Evolutionary conservation across 1,284 basidiomycete genomes (phyloP).

Genomic region (Singerocomus inundabilis): DNA sequence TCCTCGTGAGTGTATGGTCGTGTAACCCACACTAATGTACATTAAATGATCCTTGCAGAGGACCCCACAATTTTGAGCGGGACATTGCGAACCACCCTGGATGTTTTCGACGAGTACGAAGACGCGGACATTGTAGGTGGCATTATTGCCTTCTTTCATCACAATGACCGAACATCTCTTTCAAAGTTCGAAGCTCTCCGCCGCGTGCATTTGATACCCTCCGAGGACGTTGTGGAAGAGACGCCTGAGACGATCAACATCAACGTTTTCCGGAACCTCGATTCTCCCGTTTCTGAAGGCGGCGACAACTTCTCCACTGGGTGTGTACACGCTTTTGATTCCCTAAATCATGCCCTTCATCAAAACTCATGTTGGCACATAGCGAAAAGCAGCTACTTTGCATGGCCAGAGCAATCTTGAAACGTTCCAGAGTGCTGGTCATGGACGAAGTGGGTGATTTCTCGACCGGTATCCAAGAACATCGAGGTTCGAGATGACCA

Average conservation of each 20-base stretch:
- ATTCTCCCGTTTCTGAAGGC: constrained; percentile 81
- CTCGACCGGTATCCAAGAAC: not conserved
- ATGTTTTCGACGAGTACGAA: constrained; percentile 87
- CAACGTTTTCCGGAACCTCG: constrained; percentile 86
- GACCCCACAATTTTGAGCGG: constrained; percentile 90
- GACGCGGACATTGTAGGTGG: constrained; percentile 77
- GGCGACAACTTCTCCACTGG: constrained; percentile 95
- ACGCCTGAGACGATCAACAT: constrained; percentile 56
- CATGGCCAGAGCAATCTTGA: constrained; percentile 64
- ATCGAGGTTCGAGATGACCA: not conserved
- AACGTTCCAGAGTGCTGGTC: constrained; percentile 54
- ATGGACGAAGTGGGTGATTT: constrained; percentile 51
- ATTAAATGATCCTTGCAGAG: constrained; percentile 44
- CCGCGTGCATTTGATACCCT: constrained; percentile 82
- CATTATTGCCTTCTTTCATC: not conserved
- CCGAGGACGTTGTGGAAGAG: constrained; percentile 48
- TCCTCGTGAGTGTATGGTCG: constrained; percentile 58
- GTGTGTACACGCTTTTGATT: constrained; percentile 37
- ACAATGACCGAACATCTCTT: constrained; percentile 7
- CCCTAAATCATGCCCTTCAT: not conserved
- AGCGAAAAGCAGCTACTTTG: constrained; percentile 64
- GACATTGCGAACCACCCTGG: constrained; percentile 82
- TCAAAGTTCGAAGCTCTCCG: constrained; percentile 80
- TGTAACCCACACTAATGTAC: not conserved
- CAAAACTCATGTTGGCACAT: constrained; percentile 1